phyloP scores from a whole-genome alignment of 176 grass and related monocot species.

The Carex scoparia region DNA sequence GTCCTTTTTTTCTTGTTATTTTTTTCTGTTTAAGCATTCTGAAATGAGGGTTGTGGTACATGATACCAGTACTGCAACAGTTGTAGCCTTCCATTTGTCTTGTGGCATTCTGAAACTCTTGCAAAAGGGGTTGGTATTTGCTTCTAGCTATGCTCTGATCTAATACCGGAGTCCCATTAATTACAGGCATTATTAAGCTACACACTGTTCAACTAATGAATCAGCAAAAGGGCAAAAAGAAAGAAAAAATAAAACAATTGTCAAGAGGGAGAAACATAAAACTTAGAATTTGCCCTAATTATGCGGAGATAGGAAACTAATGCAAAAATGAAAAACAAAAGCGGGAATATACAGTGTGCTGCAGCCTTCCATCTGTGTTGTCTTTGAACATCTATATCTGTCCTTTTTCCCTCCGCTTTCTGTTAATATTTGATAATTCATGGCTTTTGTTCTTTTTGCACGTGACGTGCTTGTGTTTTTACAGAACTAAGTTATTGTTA shows the following conservation, averaged over 20 bases:
- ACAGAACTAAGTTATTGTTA: background rate
- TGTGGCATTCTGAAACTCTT: too few relatives aligned
- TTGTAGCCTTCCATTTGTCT: background rate
- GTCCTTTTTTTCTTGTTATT: conserved; percentile 10
- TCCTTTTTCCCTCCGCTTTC: background rate
- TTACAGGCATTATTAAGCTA: background rate
- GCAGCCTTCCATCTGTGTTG: background rate
- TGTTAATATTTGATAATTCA: background rate
- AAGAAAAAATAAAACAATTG: background rate
- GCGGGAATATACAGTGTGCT: background rate
- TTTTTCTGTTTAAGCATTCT: background rate
- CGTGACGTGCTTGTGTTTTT: background rate
- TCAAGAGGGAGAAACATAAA: background rate
- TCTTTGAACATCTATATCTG: background rate
- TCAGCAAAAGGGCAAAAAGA: background rate
- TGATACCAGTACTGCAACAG: background rate
- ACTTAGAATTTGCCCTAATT: background rate
- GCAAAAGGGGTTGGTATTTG: too few relatives aligned
- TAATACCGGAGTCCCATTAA: too few relatives aligned
- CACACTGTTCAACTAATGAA: background rate
- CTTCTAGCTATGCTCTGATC: too few relatives aligned
- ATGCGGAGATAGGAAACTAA: background rate
- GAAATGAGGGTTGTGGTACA: background rate
- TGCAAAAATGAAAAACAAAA: background rate
- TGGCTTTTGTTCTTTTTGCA: background rate